Evolutionary conservation across 2,329 filamentous ascomycete species (phyloP).

Genomic region (Shiraia sp.): DNA sequence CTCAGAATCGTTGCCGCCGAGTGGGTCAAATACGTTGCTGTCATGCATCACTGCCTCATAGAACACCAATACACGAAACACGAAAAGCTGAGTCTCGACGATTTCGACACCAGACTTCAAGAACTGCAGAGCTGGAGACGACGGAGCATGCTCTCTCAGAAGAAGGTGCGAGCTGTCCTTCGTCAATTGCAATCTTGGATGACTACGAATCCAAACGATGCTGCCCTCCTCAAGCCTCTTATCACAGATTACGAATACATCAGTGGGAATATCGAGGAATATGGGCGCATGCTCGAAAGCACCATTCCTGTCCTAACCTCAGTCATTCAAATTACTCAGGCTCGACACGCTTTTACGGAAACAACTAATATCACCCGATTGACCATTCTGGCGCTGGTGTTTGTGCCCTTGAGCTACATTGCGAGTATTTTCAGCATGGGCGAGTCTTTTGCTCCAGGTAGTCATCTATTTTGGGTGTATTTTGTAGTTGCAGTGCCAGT

Average conservation of each 20-base stretch:
- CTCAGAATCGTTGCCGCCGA: conserved; percentile 25
- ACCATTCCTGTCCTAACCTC: conserved; percentile 22
- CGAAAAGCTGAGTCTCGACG: not conserved
- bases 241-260: conserved; percentile 13
- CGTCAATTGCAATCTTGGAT: conserved; percentile 7
- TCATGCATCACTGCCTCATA: conserved; percentile 26
- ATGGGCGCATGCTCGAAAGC: conserved; percentile 13
- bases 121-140: conserved; percentile 30
- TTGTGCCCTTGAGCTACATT: conserved; percentile 23
- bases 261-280: conserved; percentile 4
- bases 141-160: conserved; percentile 18
- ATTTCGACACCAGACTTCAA: conserved; percentile 20
- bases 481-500: conserved; percentile 19
- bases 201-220: not conserved
- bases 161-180: conserved; percentile 11
- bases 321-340: conserved; percentile 22
- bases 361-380: conserved; percentile 22
- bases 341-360: conserved; percentile 17
- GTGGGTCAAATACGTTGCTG: conserved; percentile 27
- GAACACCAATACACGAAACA: conserved; percentile 20
- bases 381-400: conserved; percentile 25
- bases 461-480: conserved; percentile 23
- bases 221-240: conserved; percentile 1
- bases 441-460: conserved; percentile 8
- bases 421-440: conserved; percentile 30